Evolutionary conservation across 805 yeast genomes (phyloP).

Genomic region (Saccharomycopsis javanensis): DNA sequence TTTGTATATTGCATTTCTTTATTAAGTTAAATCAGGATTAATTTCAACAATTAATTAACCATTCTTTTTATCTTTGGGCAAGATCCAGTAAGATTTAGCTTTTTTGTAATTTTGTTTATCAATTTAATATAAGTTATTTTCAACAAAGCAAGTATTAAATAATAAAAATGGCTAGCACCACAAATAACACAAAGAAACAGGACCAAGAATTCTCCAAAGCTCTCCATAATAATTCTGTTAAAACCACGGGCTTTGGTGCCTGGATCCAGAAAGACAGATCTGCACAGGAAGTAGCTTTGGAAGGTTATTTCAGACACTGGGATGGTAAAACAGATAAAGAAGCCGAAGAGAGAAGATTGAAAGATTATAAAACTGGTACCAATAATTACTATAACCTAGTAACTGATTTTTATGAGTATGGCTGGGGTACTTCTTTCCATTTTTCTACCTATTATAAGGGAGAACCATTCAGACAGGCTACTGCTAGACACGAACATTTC

Average conservation of each 20-base stretch:
- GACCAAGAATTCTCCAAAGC: constrained; percentile 60
- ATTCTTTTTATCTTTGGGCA: neutral
- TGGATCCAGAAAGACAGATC: constrained; percentile 64
- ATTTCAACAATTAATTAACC: constrained; percentile 1
- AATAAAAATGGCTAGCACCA: neutral
- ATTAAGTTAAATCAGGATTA: neutral
- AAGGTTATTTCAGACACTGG: constrained; percentile 95
- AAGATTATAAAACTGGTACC: constrained; percentile 83
- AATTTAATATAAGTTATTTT: neutral
- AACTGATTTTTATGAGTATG: constrained; percentile 97
- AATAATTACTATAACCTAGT: constrained; percentile 94
- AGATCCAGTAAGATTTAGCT: too few species aligned
- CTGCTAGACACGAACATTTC: constrained; percentile 95
- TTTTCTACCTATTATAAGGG: constrained; percentile 90
- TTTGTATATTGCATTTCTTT: neutral
- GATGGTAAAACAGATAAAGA: constrained; percentile 74
- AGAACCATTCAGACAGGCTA: constrained; percentile 87
- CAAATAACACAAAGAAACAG: constrained; percentile 13
- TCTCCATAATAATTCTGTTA: constrained; percentile 58
- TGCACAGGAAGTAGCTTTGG: constrained; percentile 75
- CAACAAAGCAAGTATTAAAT: neutral
- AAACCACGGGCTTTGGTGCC: constrained; percentile 66
- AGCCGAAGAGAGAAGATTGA: constrained; percentile 64
- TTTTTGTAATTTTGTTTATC: too few species aligned
- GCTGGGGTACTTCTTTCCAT: constrained; percentile 99